Evolutionary conservation across 2,329 filamentous ascomycete genomes (phyloP), one percentile per base, ranked within the genome.

Genomic region (Neopestalotiopsis rosae): DNA sequence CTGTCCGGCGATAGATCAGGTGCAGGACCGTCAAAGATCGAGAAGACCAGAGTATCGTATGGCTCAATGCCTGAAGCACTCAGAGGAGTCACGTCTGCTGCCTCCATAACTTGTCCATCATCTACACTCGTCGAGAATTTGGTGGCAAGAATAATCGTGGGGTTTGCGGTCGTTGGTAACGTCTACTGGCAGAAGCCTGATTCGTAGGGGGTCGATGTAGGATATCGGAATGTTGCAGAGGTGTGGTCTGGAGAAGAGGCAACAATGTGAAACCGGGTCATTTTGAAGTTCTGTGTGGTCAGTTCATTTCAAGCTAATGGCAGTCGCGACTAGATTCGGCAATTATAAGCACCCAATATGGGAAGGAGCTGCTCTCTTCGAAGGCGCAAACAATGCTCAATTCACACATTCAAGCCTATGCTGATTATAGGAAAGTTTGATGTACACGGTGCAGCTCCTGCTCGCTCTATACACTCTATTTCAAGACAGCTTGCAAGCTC

Each of bases 401-500:
- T 76, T 76, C 72, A 67, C 73, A 70, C 71, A 72, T 70, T 72
- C 74, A 71, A 69, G 76, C 70, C 74, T 69, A 65, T 69, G 68
- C 71, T 70, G 66, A 71, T 70, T 72, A 72, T 75, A 76, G 75
- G 73, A 74, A 76, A 77, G 74, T 74, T 69, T 80, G 80, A 80
- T 82, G 80, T 81, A 81, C 77, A 78, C 74, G 74, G 74, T 75
- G 73, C 70, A 65, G 68, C 68, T 66, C 73, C 67, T 75, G 61
- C 72, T 76, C 81, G 81, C 73, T 84, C 84, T 84, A 84, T 80
- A 82, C 78, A 78, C 79, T 86, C 86, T 94, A 95, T 88, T 95
- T 95, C 81, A 95, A 86, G 77, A 88, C 89, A 77, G 91, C 90
- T 85, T 94, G 91, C 78, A 96, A 88, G 81, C 89, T 93, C 89